These are phyloP conservation scores for Lasiodiplodia hormozganensis DNA, from an alignment of 2,329 filamentous ascomycete genomes.

Conservation along the genomic window DNA sequence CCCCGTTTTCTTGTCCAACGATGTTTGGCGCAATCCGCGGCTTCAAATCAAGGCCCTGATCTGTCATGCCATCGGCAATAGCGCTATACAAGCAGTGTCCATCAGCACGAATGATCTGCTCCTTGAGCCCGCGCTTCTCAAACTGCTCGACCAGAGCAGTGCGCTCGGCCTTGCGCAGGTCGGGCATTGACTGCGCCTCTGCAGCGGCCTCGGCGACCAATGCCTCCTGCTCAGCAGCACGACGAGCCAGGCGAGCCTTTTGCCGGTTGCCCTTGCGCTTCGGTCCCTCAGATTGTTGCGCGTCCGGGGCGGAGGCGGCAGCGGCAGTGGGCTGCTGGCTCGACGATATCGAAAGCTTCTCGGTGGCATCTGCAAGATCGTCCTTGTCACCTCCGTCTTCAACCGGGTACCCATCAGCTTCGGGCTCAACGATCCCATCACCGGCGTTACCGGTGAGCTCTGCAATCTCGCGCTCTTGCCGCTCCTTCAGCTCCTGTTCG, in stretches of 20 bases:
- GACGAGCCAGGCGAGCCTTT: slow-evolving; percentile 87
- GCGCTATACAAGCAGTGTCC: slow-evolving; percentile 96
- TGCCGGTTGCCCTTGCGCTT: slow-evolving; percentile 85
- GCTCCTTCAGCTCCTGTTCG: slow-evolving; percentile 62
- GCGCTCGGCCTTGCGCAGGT: slow-evolving; percentile 47
- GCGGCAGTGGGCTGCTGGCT: slow-evolving; percentile 4
- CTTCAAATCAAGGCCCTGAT: slow-evolving; percentile 44
- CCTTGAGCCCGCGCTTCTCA: slow-evolving; percentile 66
- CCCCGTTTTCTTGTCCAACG: slow-evolving; percentile 26
- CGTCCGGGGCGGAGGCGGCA: neutral
- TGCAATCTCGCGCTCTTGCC: slow-evolving; percentile 60
- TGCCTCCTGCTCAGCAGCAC: slow-evolving; percentile 83
- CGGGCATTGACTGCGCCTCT: slow-evolving; percentile 67
- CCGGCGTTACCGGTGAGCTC: slow-evolving; percentile 49
- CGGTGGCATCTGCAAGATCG: slow-evolving; percentile 26
- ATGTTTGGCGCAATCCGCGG: slow-evolving; percentile 45
- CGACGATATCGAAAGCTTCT: slow-evolving; percentile 33
- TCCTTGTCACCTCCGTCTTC: slow-evolving; percentile 29
- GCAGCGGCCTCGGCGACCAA: slow-evolving; percentile 70
- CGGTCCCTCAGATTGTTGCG: slow-evolving; percentile 30
- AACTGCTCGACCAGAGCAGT: slow-evolving; percentile 73
- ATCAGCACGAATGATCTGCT: slow-evolving; percentile 85
- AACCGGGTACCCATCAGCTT: neutral
- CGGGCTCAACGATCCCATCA: slow-evolving; percentile 29
- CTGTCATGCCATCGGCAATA: slow-evolving; percentile 80